Conservation (phyloP, 768 basidiomycete genomes). For the Mycena haematopus region DNA sequence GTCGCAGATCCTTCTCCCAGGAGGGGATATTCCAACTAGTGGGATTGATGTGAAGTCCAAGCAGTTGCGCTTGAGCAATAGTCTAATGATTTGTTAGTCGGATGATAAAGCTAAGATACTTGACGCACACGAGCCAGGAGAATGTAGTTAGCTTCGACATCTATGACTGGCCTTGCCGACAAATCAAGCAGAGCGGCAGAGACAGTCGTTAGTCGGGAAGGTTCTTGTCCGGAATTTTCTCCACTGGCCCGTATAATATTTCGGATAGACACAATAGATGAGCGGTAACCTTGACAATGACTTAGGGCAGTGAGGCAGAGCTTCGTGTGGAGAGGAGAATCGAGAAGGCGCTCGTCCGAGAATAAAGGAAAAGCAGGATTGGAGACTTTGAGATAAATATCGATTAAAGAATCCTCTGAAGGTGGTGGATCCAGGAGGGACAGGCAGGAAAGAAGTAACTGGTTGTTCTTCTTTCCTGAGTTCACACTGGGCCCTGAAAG, state of each 20-base stretch:
- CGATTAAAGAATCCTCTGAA: conserved; percentile 20
- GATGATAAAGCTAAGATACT: not conserved
- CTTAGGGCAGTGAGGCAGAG: conserved; percentile 26
- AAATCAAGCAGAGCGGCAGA: conserved; percentile 31
- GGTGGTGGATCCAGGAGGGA: conserved; percentile 25
- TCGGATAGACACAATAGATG: conserved; percentile 19
- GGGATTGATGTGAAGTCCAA: conserved; percentile 31
- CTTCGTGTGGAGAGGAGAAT: conserved; percentile 19
- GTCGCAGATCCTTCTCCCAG: conserved; percentile 31
- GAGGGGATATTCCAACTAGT: conserved; percentile 30
- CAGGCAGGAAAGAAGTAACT: conserved; percentile 1
- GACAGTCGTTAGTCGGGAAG: conserved; percentile 22
- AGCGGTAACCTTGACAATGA: conserved; percentile 21
- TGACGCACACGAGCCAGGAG: conserved; percentile 28
- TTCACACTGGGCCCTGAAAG: not conserved
- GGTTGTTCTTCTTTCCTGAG: conserved; percentile 8
- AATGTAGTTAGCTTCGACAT: conserved; percentile 29
- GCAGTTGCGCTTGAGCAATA: conserved; percentile 31
- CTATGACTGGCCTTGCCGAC: conserved; percentile 26
- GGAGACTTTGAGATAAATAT: conserved; percentile 23
- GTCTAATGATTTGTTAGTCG: conserved; percentile 18
- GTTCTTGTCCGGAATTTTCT: conserved; percentile 13
- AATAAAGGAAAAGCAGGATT: conserved; percentile 27
- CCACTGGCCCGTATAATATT: conserved; percentile 14
- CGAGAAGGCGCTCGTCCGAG: conserved; percentile 19